phyloP scores from a whole-genome alignment of 768 basidiomycete species.

The Suillus paluster region DNA sequence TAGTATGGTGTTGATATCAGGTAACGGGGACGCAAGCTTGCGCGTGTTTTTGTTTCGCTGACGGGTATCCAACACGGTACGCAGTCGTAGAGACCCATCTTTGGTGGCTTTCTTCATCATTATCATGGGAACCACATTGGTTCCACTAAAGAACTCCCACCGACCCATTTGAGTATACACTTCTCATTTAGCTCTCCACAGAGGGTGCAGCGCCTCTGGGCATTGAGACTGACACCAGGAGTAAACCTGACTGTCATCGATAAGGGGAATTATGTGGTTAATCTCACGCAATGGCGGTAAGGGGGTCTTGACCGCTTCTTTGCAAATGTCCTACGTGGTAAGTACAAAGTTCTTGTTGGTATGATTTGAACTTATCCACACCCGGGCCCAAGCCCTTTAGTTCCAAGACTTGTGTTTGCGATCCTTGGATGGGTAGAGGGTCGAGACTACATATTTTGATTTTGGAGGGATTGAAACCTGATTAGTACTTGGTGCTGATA shows the following conservation, averaged over 20 bases:
- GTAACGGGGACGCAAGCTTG: constrained; percentile 32
- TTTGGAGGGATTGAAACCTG: constrained; percentile 29
- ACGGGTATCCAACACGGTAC: constrained; percentile 30
- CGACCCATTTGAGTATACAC: constrained; percentile 34
- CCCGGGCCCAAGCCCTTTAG: neutral
- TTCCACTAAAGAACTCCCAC: constrained; percentile 32
- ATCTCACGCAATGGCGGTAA: constrained; percentile 37
- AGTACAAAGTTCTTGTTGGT: constrained; percentile 19
- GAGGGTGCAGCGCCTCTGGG: constrained; percentile 31
- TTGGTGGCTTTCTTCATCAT: constrained; percentile 32
- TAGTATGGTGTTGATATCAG: constrained; percentile 34
- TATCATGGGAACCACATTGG: constrained; percentile 38
- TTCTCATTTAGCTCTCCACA: constrained; percentile 34
- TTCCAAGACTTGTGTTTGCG: neutral
- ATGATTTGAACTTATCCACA: constrained; percentile 14
- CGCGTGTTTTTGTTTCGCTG: constrained; percentile 37
- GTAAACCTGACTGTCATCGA: constrained; percentile 36
- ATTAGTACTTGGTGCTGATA: constrained; percentile 35
- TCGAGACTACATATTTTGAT: constrained; percentile 18
- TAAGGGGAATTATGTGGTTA: constrained; percentile 42
- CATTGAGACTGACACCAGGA: constrained; percentile 41
- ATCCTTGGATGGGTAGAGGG: constrained; percentile 21
- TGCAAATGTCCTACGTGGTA: constrained; percentile 33
- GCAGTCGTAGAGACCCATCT: constrained; percentile 21
- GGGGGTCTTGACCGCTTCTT: constrained; percentile 29